Percentiles rank a stretch among this genome's conserved stretches.
phyloP scores from a whole-genome alignment of 805 yeast species.

The Metschnikowia reukaufii region DNA sequence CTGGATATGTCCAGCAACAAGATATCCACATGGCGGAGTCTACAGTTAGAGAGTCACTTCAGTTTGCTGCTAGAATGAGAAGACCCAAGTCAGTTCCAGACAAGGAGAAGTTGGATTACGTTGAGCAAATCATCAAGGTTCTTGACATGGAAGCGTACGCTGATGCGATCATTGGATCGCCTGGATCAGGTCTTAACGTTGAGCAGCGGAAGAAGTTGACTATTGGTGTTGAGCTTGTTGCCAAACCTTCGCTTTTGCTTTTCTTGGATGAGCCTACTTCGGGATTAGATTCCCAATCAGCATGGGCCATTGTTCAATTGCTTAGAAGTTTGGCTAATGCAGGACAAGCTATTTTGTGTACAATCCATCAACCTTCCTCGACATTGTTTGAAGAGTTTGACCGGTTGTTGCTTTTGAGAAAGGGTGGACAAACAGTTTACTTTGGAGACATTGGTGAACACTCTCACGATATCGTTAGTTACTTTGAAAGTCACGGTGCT shows the following conservation, averaged over 20 bases:
- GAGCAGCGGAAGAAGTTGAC: conserved; percentile 56
- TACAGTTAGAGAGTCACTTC: conserved; percentile 54
- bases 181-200: conserved; percentile 52
- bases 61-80: conserved; percentile 52
- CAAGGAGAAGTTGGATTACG: conserved; percentile 49
- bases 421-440: conserved; percentile 22
- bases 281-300: conserved; percentile 43
- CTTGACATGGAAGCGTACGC: conserved; percentile 54
- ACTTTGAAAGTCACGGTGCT: conserved; percentile 18
- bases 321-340: conserved; percentile 49
- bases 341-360: conserved; percentile 60
- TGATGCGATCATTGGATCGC: conserved; percentile 50
- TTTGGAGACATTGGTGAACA: conserved; percentile 20
- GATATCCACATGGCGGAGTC: conserved; percentile 52
- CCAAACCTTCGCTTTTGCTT: conserved; percentile 51
- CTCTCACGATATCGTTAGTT: conserved; percentile 13
- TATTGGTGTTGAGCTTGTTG: conserved; percentile 56
- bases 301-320: conserved; percentile 57
- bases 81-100: conserved; percentile 42
- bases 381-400: conserved; percentile 52
- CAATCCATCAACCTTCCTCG: conserved; percentile 54
- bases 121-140: conserved; percentile 49
- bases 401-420: conserved; percentile 53
- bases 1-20: conserved; percentile 62
- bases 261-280: conserved; percentile 50